Conservation (phyloP, 306 rosid genomes). For the Albizia julibrissin region DNA sequence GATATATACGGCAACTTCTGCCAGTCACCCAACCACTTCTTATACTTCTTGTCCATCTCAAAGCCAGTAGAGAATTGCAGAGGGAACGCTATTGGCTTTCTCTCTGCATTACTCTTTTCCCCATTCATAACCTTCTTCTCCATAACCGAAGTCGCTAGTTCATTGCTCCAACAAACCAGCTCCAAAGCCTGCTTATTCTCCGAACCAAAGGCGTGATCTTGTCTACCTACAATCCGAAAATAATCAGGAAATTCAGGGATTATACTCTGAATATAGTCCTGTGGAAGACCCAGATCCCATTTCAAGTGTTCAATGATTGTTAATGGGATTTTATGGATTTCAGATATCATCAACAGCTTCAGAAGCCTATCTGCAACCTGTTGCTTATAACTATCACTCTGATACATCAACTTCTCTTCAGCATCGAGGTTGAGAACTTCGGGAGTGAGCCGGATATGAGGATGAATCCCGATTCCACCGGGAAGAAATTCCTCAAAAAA, state of each 20-base stretch:
- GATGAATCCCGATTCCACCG: conserved; percentile 46
- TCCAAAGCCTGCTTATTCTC: conserved; percentile 48
- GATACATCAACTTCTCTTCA: conserved; percentile 52
- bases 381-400: conserved; percentile 47
- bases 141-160: conserved; percentile 59
- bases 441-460: conserved; percentile 58
- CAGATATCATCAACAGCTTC: conserved; percentile 70
- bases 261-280: conserved; percentile 39
- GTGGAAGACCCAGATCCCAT: conserved; percentile 92
- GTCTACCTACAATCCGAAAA: conserved; percentile 45
- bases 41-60: conserved; percentile 70
- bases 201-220: conserved; percentile 24
- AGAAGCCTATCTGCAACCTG: conserved; percentile 66
- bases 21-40: conserved; percentile 82
- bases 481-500: conserved; percentile 65
- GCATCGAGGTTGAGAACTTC: conserved; percentile 52
- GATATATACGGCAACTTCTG: conserved; percentile 74
- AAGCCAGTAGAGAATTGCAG: conserved; percentile 67
- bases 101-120: conserved; percentile 5
- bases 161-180: conserved; percentile 80
- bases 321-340: conserved; percentile 54
- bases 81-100: conserved; percentile 46
- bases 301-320: conserved; percentile 41
- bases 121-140: conserved; percentile 42
- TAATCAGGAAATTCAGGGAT: conserved; percentile 80